These are phyloP conservation scores for Yamadazyma spencermartinsiae DNA, from an alignment of 1,139 yeast species.

Conservation along the genomic window DNA sequence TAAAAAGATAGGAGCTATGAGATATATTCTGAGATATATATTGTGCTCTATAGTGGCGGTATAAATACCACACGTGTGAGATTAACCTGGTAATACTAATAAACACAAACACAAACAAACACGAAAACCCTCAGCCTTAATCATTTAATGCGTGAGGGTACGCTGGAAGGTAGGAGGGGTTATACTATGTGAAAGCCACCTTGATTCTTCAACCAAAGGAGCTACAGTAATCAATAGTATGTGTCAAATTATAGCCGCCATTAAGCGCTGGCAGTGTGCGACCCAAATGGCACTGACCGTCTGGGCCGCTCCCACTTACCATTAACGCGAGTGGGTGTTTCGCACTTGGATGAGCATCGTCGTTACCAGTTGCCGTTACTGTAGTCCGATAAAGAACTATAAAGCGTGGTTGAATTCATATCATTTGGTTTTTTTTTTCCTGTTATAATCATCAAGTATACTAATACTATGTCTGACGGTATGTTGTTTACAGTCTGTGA, in stretches of 20 bases:
- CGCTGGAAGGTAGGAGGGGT: too few relatives aligned
- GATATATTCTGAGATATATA: background rate
- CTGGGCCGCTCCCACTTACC: background rate
- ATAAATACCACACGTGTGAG: background rate
- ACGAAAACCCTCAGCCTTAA: too few relatives aligned
- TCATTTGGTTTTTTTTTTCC: background rate
- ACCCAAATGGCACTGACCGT: too few relatives aligned
- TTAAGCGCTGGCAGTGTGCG: background rate
- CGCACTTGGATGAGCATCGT: background rate
- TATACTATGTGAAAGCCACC: too few relatives aligned
- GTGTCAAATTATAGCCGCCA: too few relatives aligned
- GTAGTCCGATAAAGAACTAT: background rate
- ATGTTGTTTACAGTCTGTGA: slow-evolving; percentile 6
- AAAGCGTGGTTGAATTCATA: background rate
- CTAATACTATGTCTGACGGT: slow-evolving; percentile 14
- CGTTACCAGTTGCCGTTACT: background rate
- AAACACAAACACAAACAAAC: too few relatives aligned
- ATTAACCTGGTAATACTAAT: too few relatives aligned
- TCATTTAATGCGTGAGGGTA: too few relatives aligned
- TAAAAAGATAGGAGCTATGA: background rate
- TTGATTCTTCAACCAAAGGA: too few relatives aligned
- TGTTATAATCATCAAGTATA: background rate
- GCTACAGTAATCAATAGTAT: too few relatives aligned
- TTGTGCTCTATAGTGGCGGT: too few relatives aligned
- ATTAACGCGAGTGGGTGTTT: slow-evolving; percentile 1